These are phyloP conservation scores for Pisolithus thermaeus DNA, from an alignment of 1,284 basidiomycete genomes.

Conservation along the genomic window DNA sequence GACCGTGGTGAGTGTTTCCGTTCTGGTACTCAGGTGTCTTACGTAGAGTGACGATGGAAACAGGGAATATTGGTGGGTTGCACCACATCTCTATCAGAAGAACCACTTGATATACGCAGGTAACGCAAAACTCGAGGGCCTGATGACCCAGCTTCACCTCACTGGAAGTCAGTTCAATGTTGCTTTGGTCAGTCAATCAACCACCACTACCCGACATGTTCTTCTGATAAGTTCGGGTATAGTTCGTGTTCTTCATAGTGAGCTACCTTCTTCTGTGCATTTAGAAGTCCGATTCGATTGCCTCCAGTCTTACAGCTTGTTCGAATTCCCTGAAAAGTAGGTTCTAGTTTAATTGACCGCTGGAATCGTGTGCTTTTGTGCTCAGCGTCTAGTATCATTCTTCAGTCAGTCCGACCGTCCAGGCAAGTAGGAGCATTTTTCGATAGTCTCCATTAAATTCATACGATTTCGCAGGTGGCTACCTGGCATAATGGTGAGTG, in stretches of 20 bases:
- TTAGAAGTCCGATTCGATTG: neutral
- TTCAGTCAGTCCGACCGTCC: conserved; percentile 43
- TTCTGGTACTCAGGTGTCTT: neutral
- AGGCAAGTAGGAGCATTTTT: conserved; percentile 22
- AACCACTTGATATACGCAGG: conserved; percentile 29
- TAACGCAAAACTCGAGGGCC: conserved; percentile 57
- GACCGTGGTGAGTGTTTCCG: conserved; percentile 42
- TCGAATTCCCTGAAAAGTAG: conserved; percentile 26
- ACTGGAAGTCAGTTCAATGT: conserved; percentile 58
- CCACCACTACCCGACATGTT: neutral
- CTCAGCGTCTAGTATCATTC: conserved; percentile 34
- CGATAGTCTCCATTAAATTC: neutral
- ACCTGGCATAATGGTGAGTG: conserved; percentile 42
- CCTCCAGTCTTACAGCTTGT: conserved; percentile 9
- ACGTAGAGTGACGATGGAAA: neutral
- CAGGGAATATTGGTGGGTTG: conserved; percentile 46
- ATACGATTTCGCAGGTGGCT: conserved; percentile 33
- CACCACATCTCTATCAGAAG: too few species aligned
- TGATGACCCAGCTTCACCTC: conserved; percentile 45
- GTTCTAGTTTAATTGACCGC: neutral
- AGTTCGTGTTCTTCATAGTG: conserved; percentile 67
- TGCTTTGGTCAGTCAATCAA: conserved; percentile 39
- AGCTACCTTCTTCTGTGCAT: conserved; percentile 13
- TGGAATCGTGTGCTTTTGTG: neutral
- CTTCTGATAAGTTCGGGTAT: neutral